phyloP scores from a whole-genome alignment of 1,284 basidiomycete genomes.

The Coniophora puteana region DNA sequence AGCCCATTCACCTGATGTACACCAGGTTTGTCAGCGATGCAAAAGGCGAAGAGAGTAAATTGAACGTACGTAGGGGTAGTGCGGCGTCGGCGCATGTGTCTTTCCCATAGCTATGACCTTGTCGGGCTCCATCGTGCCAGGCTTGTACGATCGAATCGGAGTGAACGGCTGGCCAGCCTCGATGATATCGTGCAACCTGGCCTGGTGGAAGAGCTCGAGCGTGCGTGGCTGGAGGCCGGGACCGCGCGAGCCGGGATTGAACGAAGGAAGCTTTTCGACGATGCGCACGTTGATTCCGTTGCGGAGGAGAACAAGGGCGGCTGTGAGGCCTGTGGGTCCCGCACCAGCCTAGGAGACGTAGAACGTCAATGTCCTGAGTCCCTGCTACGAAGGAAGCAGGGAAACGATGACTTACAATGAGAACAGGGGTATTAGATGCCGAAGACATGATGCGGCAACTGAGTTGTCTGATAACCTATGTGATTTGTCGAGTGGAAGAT shows the following conservation, averaged over 20 bases:
- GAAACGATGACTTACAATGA: conserved; percentile 2
- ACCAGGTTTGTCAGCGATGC: neutral
- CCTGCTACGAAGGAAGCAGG: too few species aligned
- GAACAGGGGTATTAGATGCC: conserved; percentile 1
- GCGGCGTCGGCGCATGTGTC: conserved; percentile 18
- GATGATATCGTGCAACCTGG: conserved; percentile 18
- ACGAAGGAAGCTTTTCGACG: too few species aligned
- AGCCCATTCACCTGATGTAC: conserved; percentile 9
- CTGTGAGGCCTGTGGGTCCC: conserved; percentile 20
- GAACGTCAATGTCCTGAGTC: neutral
- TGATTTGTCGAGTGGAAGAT: too few species aligned
- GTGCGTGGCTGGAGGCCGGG: conserved; percentile 30
- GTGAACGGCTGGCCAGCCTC: conserved; percentile 1
- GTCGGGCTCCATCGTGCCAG: conserved; percentile 13
- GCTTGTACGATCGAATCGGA: conserved; percentile 15
- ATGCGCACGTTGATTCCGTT: too few species aligned
- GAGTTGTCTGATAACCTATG: too few species aligned
- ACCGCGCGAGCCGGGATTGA: neutral
- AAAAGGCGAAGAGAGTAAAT: neutral
- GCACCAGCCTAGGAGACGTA: conserved; percentile 16
- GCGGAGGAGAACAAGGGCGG: conserved; percentile 17
- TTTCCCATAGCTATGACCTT: conserved; percentile 10
- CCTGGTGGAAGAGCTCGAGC: conserved; percentile 26
- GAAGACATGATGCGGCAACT: too few species aligned
- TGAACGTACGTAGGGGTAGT: conserved; percentile 19